Evolutionary conservation across 495 filamentous ascomycete genomes (phyloP).

Genomic region (Aspergillus panamensis): DNA sequence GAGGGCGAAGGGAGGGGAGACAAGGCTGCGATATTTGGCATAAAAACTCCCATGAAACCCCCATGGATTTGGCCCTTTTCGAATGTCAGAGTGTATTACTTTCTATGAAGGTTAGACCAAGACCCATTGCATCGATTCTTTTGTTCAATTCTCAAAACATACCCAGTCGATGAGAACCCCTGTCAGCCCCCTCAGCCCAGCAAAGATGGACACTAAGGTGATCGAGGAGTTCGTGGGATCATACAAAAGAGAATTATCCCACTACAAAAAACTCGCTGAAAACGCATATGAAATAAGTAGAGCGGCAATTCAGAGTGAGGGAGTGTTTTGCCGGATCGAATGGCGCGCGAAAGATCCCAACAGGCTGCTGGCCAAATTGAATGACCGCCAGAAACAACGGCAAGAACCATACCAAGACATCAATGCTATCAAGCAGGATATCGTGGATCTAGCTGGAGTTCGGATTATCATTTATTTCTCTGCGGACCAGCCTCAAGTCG

Average conservation of each 20-base stretch:
- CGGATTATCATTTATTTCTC: slow-evolving; percentile 19
- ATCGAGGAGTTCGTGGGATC: background rate
- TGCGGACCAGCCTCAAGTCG: slow-evolving; percentile 11
- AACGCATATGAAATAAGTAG: background rate
- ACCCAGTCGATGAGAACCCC: background rate
- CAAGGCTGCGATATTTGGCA: too few species aligned
- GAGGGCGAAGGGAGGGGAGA: too few species aligned
- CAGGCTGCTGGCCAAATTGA: background rate
- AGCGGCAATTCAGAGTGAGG: background rate
- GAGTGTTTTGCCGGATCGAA: background rate
- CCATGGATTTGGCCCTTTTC: too few species aligned
- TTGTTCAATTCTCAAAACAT: background rate
- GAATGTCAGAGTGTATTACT: too few species aligned
- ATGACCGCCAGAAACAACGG: background rate
- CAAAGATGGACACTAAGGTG: background rate
- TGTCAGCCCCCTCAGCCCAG: background rate
- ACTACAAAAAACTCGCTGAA: background rate
- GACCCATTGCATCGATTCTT: background rate
- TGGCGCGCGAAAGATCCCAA: background rate
- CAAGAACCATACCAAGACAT: background rate
- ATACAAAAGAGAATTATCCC: background rate
- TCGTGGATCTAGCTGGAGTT: slow-evolving; percentile 20
- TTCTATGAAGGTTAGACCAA: too few species aligned
- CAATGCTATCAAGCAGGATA: slow-evolving; percentile 16
- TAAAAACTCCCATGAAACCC: too few species aligned